Percentiles rank a stretch among this genome's conserved stretches.
phyloP scores from a whole-genome alignment of 345 rosid species.

The Punica granatum region DNA sequence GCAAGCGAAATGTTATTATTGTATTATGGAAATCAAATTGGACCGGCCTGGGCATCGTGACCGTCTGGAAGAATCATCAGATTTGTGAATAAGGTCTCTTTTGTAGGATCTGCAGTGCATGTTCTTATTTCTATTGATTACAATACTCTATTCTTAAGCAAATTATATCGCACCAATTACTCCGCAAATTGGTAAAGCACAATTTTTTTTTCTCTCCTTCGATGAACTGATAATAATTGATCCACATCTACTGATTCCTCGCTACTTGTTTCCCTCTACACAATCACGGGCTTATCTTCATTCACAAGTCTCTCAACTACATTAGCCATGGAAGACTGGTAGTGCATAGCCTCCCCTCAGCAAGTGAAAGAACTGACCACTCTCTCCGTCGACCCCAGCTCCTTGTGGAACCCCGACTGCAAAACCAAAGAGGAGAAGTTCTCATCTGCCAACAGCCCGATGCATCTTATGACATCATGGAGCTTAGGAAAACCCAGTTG shows the following conservation, averaged over 20 bases:
- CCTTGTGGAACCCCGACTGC: slow-evolving; percentile 59
- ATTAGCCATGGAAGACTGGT: slow-evolving; percentile 31
- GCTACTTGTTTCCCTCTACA: no score
- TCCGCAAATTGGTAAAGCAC: neutral
- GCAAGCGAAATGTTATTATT: no score
- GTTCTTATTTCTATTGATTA: no score
- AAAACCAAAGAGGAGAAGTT: slow-evolving; percentile 65
- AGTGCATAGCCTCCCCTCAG: slow-evolving; percentile 56
- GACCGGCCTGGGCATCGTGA: no score
- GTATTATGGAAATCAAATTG: no score
- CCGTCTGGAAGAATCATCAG: no score
- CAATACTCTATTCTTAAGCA: no score
- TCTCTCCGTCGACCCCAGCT: slow-evolving; percentile 43
- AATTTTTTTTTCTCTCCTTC: neutral
- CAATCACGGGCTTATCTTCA: slow-evolving; percentile 18
- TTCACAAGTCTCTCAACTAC: slow-evolving; percentile 39
- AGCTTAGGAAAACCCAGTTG: slow-evolving; percentile 75
- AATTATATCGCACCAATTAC: no score
- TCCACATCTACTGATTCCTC: neutral
- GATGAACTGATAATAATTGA: neutral
- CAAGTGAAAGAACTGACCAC: slow-evolving; percentile 49
- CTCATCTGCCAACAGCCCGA: slow-evolving; percentile 63
- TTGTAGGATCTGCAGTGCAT: no score
- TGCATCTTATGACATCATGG: slow-evolving; percentile 50
- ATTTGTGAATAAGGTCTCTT: no score